These are phyloP conservation scores for Globisporangium solare DNA, from an alignment of 352 stramenopile genomes.

Conservation along the genomic window DNA sequence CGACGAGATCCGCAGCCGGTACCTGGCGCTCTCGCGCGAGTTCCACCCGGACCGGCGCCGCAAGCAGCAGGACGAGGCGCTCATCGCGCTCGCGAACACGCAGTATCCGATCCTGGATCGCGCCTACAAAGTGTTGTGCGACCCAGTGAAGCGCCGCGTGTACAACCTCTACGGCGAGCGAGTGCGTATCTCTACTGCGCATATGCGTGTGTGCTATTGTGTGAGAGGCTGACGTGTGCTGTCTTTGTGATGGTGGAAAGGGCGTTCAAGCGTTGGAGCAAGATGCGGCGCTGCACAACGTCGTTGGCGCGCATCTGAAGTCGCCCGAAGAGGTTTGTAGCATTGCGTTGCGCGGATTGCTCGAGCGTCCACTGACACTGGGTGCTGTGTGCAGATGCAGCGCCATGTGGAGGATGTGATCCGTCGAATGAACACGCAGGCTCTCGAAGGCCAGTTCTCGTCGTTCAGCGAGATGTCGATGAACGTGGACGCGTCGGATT, in stretches of 20 bases:
- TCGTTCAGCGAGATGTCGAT: conserved; percentile 82
- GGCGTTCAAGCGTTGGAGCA: conserved; percentile 68
- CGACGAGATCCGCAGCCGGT: conserved; percentile 68
- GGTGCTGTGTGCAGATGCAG: conserved; percentile 25
- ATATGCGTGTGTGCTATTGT: conserved; percentile 3
- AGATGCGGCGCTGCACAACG: conserved; percentile 28
- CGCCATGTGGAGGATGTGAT: conserved; percentile 51
- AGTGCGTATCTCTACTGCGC: conserved; percentile 11
- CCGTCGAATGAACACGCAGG: conserved; percentile 59
- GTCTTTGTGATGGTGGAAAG: conserved; percentile 5
- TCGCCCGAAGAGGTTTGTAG: conserved; percentile 29
- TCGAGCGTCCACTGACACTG: too few species aligned
- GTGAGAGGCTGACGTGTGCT: neutral
- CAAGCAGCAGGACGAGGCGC: conserved; percentile 36
- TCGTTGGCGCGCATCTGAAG: conserved; percentile 42
- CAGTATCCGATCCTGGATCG: conserved; percentile 78
- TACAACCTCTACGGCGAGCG: conserved; percentile 80
- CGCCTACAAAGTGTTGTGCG: conserved; percentile 78
- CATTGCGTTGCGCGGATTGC: neutral
- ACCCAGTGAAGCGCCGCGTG: conserved; percentile 55
- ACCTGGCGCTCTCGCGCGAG: conserved; percentile 69
- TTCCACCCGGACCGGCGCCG: conserved; percentile 79
- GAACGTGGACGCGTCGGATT: conserved; percentile 71
- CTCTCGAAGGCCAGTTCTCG: conserved; percentile 69
- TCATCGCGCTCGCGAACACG: conserved; percentile 62